Percentiles rank a stretch among this genome's conserved stretches.
Evolutionary conservation across 2,329 filamentous ascomycete genomes (phyloP).

Genomic region (Diaporthe sp.): DNA sequence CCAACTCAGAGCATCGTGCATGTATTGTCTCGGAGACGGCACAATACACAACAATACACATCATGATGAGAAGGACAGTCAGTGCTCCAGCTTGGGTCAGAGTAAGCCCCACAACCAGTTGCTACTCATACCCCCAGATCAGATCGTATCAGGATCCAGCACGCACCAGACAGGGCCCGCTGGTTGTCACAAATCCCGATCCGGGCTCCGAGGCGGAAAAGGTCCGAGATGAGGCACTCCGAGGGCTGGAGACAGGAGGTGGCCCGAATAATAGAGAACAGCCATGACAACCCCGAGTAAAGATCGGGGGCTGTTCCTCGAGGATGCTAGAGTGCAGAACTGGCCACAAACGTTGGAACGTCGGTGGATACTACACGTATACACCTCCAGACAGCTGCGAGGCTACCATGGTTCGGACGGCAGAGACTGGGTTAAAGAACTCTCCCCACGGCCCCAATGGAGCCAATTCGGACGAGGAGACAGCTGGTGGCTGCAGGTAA

Average conservation of each 20-base stretch:
- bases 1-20: neutral
- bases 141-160: conserved; percentile 14
- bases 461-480: neutral
- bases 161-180: neutral
- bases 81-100: conserved; percentile 16
- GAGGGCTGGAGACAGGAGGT: neutral
- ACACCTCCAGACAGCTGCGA: neutral
- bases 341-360: neutral
- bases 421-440: neutral
- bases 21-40: neutral
- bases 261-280: neutral
- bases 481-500: neutral
- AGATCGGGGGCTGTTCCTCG: neutral
- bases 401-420: neutral
- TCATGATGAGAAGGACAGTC: conserved; percentile 6
- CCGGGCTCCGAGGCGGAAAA: conserved; percentile 2
- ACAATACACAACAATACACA: neutral
- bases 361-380: neutral
- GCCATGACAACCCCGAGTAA: too few species aligned
- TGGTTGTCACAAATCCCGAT: conserved; percentile 25
- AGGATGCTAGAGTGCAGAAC: neutral
- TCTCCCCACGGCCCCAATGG: neutral
- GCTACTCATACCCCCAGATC: conserved; percentile 4
- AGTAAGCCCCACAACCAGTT: neutral
- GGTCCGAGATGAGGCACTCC: conserved; percentile 9